Conservation (phyloP, 441 rosid genomes). For the Erodium moschatum region DNA sequence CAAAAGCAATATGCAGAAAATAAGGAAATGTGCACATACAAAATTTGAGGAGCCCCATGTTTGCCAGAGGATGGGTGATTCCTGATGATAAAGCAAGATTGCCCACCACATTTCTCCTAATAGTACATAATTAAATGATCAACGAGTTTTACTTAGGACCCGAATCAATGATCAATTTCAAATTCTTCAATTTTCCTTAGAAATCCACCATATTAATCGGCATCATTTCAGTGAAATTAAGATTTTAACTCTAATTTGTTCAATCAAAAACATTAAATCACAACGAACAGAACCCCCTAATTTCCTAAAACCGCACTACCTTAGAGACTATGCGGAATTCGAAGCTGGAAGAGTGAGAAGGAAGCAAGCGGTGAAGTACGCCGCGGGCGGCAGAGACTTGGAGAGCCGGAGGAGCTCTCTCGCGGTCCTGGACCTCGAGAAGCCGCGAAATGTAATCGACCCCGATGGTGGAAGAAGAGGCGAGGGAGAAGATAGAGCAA, state of each 20-base stretch:
- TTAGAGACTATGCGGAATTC: slow-evolving; percentile 46
- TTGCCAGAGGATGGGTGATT: slow-evolving; percentile 33
- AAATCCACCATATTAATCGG: no score
- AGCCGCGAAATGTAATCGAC: slow-evolving; percentile 45
- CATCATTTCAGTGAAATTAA: no score
- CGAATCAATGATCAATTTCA: not conserved
- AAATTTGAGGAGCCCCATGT: slow-evolving; percentile 39
- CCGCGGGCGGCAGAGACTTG: slow-evolving; percentile 49
- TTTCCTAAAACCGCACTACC: slow-evolving; percentile 22
- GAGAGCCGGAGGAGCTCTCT: slow-evolving; percentile 49
- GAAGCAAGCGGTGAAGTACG: slow-evolving; percentile 49
- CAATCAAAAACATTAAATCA: no score
- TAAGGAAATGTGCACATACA: slow-evolving; percentile 34
- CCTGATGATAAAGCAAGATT: slow-evolving; percentile 42
- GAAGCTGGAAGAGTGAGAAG: slow-evolving; percentile 45
- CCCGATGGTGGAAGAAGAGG: slow-evolving; percentile 44
- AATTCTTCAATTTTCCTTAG: not conserved
- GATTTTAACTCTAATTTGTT: no score
- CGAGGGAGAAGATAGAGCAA: slow-evolving; percentile 9
- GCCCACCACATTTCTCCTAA: slow-evolving; percentile 53
- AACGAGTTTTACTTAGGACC: not conserved
- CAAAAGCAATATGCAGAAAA: not conserved
- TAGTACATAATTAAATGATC: slow-evolving; percentile 6
- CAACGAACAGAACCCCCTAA: not conserved
- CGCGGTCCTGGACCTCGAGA: slow-evolving; percentile 54